Base-by-base conservation (phyloP, 805 yeast genomes). In the Metschnikowia sp. region DNA sequence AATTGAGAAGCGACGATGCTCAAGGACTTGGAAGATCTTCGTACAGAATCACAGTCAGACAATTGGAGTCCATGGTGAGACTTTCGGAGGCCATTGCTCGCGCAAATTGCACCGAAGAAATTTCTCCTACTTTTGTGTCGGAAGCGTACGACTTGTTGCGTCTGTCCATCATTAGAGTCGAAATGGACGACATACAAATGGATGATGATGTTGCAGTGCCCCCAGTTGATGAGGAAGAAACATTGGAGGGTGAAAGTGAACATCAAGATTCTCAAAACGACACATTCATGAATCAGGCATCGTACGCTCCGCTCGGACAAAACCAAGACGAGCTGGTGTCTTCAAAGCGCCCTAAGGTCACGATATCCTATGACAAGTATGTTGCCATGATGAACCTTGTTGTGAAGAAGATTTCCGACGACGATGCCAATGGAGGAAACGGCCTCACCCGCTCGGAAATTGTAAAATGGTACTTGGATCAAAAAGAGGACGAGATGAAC, bases 41-140 rank as follows among this genome's bases (percentile, higher is more conserved):
- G 50, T 92, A 92, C 65, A 76, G 98, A 65, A 94, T 94, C 58
- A 94, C 99, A 0, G 99, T 94, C 32, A 86, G 99, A 75, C 99
- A 94, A 64, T 77, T 94, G 60, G 99, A 92, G 69, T 85, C 94
- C 44, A 81, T 91, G 90, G 85, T 94, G 55, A 80, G 99, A 62
- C 76, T 94, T 49, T 83, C 94, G 3, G 99, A 94, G 65, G 98
- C 97, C 1, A 91, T 94, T 67, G 98, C 99, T 1, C 78, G 96
- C 55, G 97, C 98, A 28, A 94, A 92, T 66, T 91, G 98, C 68
- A 87, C 91, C 15, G 94, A 88, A 53, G 90, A 83, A 52, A 84
- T 90, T 45, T 82, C 92, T 0, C 88, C 92, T 8, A 76, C 77
- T 32, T 88, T 89, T 64, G 98, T 92, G 39, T 86, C 91, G 3